Conservation (phyloP, 2,329 filamentous ascomycete genomes). For the Fusarium annulatum region DNA sequence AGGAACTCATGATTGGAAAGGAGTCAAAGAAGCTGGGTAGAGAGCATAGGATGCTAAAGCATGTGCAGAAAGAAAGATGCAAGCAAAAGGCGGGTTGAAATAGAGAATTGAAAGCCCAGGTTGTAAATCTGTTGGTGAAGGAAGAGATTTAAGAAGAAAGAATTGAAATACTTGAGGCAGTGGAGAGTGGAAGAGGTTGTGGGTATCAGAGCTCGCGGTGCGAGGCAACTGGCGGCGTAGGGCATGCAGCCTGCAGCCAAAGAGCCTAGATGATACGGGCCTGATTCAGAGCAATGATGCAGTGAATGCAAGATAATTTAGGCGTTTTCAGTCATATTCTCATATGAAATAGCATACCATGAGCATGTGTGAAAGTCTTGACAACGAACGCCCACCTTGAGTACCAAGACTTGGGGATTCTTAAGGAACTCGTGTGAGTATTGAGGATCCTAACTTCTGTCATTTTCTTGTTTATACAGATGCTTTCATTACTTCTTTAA, state of each 20-base stretch:
- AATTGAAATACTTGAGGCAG: neutral
- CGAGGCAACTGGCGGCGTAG: neutral
- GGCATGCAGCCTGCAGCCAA: neutral
- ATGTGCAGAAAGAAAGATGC: neutral
- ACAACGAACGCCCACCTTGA: neutral
- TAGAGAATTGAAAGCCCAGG: neutral
- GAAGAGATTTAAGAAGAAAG: neutral
- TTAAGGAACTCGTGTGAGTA: neutral
- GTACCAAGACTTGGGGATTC: neutral
- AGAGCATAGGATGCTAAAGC: neutral
- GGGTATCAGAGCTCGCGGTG: neutral
- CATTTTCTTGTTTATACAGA: neutral
- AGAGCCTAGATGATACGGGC: neutral
- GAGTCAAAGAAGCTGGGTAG: too few relatives aligned
- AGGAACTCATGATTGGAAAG: neutral
- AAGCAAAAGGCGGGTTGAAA: accelerated
- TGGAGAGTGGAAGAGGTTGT: neutral
- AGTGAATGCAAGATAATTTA: accelerated
- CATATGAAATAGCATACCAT: neutral
- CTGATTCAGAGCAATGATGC: neutral
- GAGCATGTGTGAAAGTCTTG: neutral
- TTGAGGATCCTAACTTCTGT: neutral
- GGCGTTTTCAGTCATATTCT: neutral
- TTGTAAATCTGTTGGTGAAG: accelerated
- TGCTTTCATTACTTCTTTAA: neutral